Percentiles rank a stretch among this genome's conserved stretches.
These are phyloP conservation scores for Grifola frondosa DNA, from an alignment of 1,284 basidiomycete species.

Conservation along the genomic window DNA sequence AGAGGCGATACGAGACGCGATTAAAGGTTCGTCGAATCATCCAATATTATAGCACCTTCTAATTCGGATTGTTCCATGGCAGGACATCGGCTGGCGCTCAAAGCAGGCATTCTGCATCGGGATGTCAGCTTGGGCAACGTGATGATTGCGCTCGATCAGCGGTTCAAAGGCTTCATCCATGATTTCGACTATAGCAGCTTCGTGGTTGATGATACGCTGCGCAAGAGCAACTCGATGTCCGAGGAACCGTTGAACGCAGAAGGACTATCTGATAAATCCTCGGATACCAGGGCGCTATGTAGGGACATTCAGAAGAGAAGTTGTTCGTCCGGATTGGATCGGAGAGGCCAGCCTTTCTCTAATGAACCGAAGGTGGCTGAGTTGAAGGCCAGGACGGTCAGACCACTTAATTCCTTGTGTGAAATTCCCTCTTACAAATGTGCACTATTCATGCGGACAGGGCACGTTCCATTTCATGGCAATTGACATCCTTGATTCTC, in stretches of 20 bases:
- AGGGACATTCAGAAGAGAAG: no score
- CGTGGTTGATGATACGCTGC: slow-evolving; percentile 5
- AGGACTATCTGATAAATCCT: no score
- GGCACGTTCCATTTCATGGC: slow-evolving; percentile 19
- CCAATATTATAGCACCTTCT: neutral
- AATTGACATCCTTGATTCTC: neutral
- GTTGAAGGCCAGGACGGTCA: slow-evolving; percentile 12
- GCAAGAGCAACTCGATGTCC: neutral
- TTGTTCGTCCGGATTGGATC: no score
- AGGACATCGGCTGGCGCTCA: slow-evolving; percentile 8
- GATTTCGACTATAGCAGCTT: slow-evolving; percentile 18
- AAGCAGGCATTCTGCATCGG: slow-evolving; percentile 10
- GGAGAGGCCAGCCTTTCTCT: no score
- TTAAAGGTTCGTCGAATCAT: slow-evolving; percentile 8
- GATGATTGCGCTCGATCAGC: slow-evolving; percentile 3
- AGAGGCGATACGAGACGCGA: slow-evolving; percentile 13
- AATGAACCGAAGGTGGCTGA: neutral
- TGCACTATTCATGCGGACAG: neutral
- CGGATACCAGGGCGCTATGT: no score
- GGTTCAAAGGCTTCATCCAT: slow-evolving; percentile 9
- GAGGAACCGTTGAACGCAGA: neutral
- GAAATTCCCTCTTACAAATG: neutral
- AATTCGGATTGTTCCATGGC: neutral
- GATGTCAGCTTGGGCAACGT: slow-evolving; percentile 19
- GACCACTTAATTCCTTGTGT: neutral